Evolutionary conservation across 306 rosid species (phyloP).

Genomic region (Ammopiptanthus mongolicus): DNA sequence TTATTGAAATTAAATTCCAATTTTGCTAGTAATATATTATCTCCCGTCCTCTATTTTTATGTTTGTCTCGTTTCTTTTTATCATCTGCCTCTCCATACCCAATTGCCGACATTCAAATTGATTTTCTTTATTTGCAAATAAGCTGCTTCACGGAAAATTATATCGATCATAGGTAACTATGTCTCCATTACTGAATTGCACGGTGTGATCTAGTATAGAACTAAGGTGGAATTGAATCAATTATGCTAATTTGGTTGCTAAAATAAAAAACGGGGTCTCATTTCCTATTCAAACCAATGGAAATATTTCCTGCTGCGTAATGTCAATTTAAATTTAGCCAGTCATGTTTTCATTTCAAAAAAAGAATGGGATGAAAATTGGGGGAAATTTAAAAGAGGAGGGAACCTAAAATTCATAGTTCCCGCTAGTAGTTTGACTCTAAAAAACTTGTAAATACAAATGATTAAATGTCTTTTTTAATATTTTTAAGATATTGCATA

Average conservation of each 20-base stretch:
- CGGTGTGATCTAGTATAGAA: not conserved
- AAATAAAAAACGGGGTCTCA: not conserved
- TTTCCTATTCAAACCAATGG: not conserved
- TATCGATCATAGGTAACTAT: not conserved
- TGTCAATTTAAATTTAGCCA: not conserved
- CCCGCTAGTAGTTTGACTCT: slow-evolving; percentile 47
- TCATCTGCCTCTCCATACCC: not conserved
- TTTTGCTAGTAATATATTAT: slow-evolving; percentile 34
- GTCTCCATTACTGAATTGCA: not conserved
- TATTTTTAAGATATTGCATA: no score
- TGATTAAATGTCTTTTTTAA: no score
- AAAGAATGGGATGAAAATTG: not conserved
- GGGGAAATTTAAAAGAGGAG: slow-evolving; percentile 32
- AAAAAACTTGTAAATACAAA: not conserved
- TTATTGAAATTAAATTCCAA: slow-evolving; percentile 33
- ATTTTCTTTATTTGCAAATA: not conserved
- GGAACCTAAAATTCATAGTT: slow-evolving; percentile 43
- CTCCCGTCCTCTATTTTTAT: not conserved
- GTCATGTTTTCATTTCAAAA: not conserved
- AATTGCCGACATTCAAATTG: not conserved
- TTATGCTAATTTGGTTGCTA: not conserved
- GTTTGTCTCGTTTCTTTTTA: not conserved
- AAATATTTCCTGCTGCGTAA: not conserved
- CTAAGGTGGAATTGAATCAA: not conserved
- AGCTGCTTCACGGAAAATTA: not conserved